Base-by-base conservation (phyloP, 257 asterid species). In the Nemophila menziesii region DNA sequence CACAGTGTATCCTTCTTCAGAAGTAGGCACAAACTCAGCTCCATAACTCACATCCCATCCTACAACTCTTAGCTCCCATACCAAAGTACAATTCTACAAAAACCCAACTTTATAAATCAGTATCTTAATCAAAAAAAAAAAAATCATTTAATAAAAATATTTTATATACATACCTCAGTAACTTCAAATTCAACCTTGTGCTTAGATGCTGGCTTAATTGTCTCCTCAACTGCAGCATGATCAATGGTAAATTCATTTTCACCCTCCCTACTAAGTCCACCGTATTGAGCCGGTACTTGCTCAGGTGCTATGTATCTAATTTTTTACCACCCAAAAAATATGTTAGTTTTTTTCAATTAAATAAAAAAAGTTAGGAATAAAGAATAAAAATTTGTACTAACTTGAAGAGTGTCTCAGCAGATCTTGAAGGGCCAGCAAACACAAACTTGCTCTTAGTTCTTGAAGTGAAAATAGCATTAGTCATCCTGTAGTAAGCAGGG, bases 401-500 rank as follows among this genome's bases (percentile, higher is more conserved):
- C 93, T 63, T 74, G 69, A 78, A 65, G 45, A 81, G 82, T 63
- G 78, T 74, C 71, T 81, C 89, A 38, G 93, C 66, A 16, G 82
- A 69, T 67, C 50, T 70, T 29, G 80, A 72, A 8, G 92, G 79
- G 16, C 93, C 83, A 4, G 92, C 86, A 61, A 78, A 75, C 33
- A 78, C 90, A 65, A 81, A 81, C 74, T 77, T 81, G 90, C 93
- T 81, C 76, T 81, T 77, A 45, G 90, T 81, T 55, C 93, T 74
- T 41, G 69, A 77, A 5, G 93, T 72, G 69, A 81, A 65, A 70
- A 81, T 69, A 17, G 86, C 82, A 61, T 86, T 81, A 22, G 74
- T 81, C 93, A 75, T 72, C 64, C 79, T 75, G 22, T 78, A 74
- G 76, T 71, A 78, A 46, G 86, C 83, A 55, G 76, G 73, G 48